Conservation (phyloP, 2,329 filamentous ascomycete genomes). For the Trichoderma citrinoviride region DNA sequence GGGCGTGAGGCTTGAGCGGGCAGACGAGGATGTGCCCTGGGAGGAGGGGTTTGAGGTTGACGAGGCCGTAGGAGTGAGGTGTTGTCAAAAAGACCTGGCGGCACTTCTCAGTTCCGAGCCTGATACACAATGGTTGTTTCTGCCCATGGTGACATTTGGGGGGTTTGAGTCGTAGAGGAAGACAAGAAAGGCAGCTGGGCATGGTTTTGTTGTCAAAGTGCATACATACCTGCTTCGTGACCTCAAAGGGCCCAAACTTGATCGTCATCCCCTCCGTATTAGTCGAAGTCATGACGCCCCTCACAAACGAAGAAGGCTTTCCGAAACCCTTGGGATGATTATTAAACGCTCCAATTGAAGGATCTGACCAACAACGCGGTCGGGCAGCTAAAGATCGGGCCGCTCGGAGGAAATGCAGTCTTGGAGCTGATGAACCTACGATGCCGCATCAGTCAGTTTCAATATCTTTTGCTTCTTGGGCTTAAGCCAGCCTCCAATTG, state of each 20-base stretch:
- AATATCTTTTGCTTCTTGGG: too few relatives aligned
- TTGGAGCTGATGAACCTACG: background rate
- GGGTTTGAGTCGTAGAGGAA: background rate
- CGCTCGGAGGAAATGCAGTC: background rate
- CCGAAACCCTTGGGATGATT: background rate
- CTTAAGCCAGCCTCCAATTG: too few relatives aligned
- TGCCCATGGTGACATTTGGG: background rate
- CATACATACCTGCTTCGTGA: conserved; percentile 65
- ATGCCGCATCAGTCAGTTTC: too few relatives aligned
- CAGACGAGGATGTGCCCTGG: conserved; percentile 92
- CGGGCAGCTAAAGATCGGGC: background rate
- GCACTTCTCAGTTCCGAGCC: background rate
- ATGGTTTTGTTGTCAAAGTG: too few relatives aligned
- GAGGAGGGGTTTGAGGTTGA: conserved; percentile 92
- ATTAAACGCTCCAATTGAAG: background rate
- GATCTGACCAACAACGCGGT: background rate
- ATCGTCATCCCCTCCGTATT: conserved; percentile 38
- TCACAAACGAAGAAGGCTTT: background rate
- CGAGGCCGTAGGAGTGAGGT: conserved; percentile 76
- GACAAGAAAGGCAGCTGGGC: too few relatives aligned
- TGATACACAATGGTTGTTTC: background rate
- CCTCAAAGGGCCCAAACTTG: conserved; percentile 72
- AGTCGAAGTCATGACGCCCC: conserved; percentile 34
- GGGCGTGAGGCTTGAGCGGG: conserved; percentile 65
- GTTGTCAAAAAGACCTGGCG: conserved; percentile 82